Percentiles rank a stretch among this genome's conserved stretches.
Conservation (phyloP, 306 rosid species). For the Begonia peltatifolia region DNA sequence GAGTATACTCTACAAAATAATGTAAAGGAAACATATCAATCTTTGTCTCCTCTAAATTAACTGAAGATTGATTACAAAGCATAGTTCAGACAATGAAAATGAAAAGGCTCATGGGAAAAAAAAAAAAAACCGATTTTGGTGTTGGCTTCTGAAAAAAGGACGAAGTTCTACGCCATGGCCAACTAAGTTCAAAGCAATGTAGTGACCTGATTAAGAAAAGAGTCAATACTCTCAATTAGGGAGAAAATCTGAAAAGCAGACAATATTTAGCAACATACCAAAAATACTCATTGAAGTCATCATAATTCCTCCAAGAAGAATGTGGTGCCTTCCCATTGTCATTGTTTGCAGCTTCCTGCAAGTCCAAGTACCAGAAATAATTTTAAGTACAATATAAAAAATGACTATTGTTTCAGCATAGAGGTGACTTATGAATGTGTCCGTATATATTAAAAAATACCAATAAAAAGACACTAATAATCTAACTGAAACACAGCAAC, state of each 20-base stretch:
- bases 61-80: too few species aligned
- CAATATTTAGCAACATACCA: slow-evolving; percentile 35
- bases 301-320: slow-evolving; percentile 97
- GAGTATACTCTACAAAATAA: slow-evolving; percentile 35
- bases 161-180: slow-evolving; percentile 67
- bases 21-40: background rate
- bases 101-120: too few species aligned
- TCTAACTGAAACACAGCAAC: too few species aligned
- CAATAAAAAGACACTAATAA: too few species aligned
- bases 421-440: too few species aligned
- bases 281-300: slow-evolving; percentile 87
- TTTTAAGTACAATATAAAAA: too few species aligned
- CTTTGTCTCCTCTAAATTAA: background rate
- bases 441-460: too few species aligned
- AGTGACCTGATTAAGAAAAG: slow-evolving; percentile 47
- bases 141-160: slow-evolving; percentile 67
- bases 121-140: slow-evolving; percentile 51
- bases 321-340: slow-evolving; percentile 80
- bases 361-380: too few species aligned
- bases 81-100: too few species aligned
- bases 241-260: background rate
- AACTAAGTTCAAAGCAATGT: slow-evolving; percentile 75
- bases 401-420: too few species aligned
- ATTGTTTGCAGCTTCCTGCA: slow-evolving; percentile 81
- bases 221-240: slow-evolving; percentile 10